phyloP scores from a whole-genome alignment of 2,329 filamentous ascomycete species.

The Aureobasidium sp. region DNA sequence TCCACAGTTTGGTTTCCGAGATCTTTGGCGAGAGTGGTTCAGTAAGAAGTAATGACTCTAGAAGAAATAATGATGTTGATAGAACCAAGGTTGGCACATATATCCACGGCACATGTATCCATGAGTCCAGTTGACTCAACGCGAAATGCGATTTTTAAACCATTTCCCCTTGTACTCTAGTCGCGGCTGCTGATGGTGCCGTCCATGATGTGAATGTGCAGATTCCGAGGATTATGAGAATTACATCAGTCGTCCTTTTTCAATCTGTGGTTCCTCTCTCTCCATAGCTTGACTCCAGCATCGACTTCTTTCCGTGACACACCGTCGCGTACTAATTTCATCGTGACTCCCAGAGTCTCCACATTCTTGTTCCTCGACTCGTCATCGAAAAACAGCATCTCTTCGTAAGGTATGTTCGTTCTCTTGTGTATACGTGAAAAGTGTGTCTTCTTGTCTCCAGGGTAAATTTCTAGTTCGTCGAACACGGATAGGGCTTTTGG shows the following conservation, averaged over 20 bases:
- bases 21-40: constrained; percentile 86
- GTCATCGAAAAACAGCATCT: constrained; percentile 96
- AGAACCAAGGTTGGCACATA: background rate
- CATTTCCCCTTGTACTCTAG: background rate
- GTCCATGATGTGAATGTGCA: background rate
- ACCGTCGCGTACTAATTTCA: constrained; percentile 74
- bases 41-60: background rate
- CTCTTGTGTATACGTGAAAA: constrained; percentile 66
- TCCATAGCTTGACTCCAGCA: constrained; percentile 72
- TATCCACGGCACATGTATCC: background rate
- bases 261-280: constrained; percentile 55
- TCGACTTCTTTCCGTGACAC: constrained; percentile 72
- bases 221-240: background rate
- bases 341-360: constrained; percentile 69
- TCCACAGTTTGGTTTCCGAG: constrained; percentile 74
- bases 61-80: too few relatives aligned
- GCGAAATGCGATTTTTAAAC: background rate
- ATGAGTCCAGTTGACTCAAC: too few relatives aligned
- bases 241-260: constrained; percentile 19
- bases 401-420: constrained; percentile 64
- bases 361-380: constrained; percentile 82
- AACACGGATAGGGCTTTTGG: constrained; percentile 44
- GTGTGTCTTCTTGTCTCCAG: constrained; percentile 76
- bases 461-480: constrained; percentile 56
- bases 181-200: background rate